These are phyloP conservation scores for Lipomyces mesembrius DNA, from an alignment of 805 yeast species.

Conservation along the genomic window DNA sequence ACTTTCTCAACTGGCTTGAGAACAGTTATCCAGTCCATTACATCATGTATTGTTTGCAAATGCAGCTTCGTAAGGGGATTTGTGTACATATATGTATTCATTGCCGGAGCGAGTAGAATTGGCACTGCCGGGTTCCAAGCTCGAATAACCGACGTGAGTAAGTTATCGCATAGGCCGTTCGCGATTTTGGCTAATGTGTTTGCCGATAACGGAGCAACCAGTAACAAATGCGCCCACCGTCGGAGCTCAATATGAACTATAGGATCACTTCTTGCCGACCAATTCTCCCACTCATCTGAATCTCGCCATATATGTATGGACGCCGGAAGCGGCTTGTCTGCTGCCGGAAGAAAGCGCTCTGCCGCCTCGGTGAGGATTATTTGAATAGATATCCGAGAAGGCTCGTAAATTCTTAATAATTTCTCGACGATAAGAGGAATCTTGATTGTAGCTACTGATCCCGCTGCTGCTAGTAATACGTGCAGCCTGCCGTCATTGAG, in stretches of 20 bases:
- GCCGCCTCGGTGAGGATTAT: constrained; percentile 85
- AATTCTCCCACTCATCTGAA: constrained; percentile 90
- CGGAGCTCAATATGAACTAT: constrained; percentile 92
- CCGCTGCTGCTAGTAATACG: constrained; percentile 88
- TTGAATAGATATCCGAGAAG: constrained; percentile 76
- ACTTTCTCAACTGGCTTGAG: constrained; percentile 94
- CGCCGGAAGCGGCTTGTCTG: constrained; percentile 55
- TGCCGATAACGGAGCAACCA: constrained; percentile 94
- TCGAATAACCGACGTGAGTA: constrained; percentile 84
- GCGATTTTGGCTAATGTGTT: constrained; percentile 89
- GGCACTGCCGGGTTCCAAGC: constrained; percentile 97
- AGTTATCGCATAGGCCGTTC: constrained; percentile 88
- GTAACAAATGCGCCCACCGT: constrained; percentile 93
- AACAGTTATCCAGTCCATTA: constrained; percentile 95
- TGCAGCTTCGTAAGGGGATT: constrained; percentile 88
- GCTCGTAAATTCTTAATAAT: constrained; percentile 77
- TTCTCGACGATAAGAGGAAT: constrained; percentile 88
- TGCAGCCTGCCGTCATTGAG: constrained; percentile 83
- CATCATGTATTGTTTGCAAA: constrained; percentile 73
- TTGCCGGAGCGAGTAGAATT: constrained; percentile 88
- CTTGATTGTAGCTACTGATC: constrained; percentile 95
- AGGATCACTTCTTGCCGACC: constrained; percentile 82
- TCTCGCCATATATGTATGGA: constrained; percentile 90
- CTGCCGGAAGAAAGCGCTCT: constrained; percentile 64
- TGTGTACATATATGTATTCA: constrained; percentile 91